These are phyloP conservation scores for Arthrobotrys sphaeroides DNA, from an alignment of 2,329 filamentous ascomycete species.

Conservation along the genomic window DNA sequence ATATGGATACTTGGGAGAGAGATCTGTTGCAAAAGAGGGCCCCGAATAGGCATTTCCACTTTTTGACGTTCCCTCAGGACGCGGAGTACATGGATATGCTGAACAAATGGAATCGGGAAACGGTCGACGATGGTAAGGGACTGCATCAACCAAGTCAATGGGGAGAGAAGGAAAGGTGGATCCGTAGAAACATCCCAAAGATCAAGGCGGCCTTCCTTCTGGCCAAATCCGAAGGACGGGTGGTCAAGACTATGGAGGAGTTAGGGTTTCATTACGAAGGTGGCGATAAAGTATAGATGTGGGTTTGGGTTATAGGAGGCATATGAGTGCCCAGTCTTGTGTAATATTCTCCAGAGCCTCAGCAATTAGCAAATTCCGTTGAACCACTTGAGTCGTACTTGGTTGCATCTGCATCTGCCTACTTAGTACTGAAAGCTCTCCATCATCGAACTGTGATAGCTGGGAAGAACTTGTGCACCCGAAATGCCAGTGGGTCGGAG, in stretches of 20 bases:
- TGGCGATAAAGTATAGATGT: not conserved
- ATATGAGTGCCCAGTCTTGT: too few species aligned
- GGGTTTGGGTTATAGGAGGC: too few species aligned
- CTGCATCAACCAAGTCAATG: constrained; percentile 76
- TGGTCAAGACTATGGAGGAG: constrained; percentile 73
- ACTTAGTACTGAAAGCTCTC: too few species aligned
- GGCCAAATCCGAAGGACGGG: constrained; percentile 68
- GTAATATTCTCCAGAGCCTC: too few species aligned
- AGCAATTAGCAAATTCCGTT: too few species aligned
- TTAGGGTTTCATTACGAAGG: constrained; percentile 72
- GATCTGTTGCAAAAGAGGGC: constrained; percentile 68
- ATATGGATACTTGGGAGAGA: constrained; percentile 77
- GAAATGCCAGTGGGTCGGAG: too few species aligned
- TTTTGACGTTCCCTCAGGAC: constrained; percentile 69
- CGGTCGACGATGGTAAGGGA: constrained; percentile 61
- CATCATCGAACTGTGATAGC: too few species aligned
- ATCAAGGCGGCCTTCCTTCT: constrained; percentile 75
- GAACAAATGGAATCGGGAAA: constrained; percentile 69
- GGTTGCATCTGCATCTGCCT: too few species aligned
- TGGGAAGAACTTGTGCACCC: too few species aligned
- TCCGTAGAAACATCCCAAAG: constrained; percentile 72
- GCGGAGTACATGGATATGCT: constrained; percentile 75
- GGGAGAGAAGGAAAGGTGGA: constrained; percentile 76
- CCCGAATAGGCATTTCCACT: constrained; percentile 64
- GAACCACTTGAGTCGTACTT: too few species aligned